Base-by-base conservation (phyloP, 805 yeast genomes). In the Ogataea paraovalis region DNA sequence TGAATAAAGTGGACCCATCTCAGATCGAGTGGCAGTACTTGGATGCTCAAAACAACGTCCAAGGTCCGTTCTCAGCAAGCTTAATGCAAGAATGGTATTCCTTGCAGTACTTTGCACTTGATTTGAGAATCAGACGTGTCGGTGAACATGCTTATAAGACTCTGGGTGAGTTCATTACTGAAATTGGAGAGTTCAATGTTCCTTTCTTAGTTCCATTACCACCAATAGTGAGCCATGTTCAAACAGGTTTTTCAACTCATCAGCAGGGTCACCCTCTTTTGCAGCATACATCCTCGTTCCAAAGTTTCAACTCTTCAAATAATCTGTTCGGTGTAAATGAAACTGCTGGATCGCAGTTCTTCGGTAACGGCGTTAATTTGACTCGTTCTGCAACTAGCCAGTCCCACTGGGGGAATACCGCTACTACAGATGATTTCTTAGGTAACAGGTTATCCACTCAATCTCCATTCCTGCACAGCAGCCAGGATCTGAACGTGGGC, bases 1-100 rank as follows among this genome's bases (percentile, higher is more conserved):
- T 44, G 43, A n/a, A 52, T 41, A 36, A 41, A 28, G 34, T 53
- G 43, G 57, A 55, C 18, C 64, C 67, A 0, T 46, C 58, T 8
- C 64, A 70, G 44, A 72, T 82, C 54, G 68, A 73, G 42, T 88
- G 96, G 96, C 68, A 68, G 48, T 88, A 88, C 62, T 67, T 83
- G 46, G 96, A 88, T 62, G 81, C 87, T 0, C 64, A 73, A 37
- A 87, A 86, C 4, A 73, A 67, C 43, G 82, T 80, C 51, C 96
- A 87, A 61, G 96, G 96, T 20, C 96, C 96, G 3, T 88, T 88
- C 65, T 71, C 72, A 41, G 89, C 91, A 2, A 62, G 66, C 22
- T 67, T 76, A 66, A 88, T 88, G 96, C 91, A 86, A 53, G 79
- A 71, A 44, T 88, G 96, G 96, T 79, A 76, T 48, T 59, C 75